A percentile compares a stretch with the other conserved stretches of the same genome.
Evolutionary conservation across 768 basidiomycete species (phyloP).

Genomic region (Boletus sp.): DNA sequence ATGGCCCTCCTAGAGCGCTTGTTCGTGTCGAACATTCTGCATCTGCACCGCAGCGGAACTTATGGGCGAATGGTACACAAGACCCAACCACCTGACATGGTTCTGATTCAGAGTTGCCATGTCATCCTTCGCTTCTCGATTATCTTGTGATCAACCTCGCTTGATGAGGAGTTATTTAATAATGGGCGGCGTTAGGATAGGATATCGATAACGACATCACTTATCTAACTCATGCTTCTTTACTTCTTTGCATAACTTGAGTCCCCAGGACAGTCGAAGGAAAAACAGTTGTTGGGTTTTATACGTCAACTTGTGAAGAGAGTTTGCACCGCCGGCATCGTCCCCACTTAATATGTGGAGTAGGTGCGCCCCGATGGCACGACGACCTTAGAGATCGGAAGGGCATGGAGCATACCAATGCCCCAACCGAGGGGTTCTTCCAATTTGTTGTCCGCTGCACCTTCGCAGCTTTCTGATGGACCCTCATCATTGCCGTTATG

Average conservation of each 20-base stretch:
- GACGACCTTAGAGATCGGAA: slow-evolving; percentile 84
- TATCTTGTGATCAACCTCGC: slow-evolving; percentile 95
- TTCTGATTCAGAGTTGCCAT: background rate
- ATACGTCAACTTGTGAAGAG: slow-evolving; percentile 49
- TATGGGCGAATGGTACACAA: background rate
- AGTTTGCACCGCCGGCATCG: slow-evolving; percentile 91
- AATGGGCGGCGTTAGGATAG: slow-evolving; percentile 87
- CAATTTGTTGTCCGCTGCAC: slow-evolving; percentile 1
- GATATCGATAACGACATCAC: slow-evolving; percentile 94
- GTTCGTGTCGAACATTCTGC: background rate
- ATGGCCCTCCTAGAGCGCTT: slow-evolving; percentile 1
- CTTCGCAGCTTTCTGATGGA: slow-evolving; percentile 21
- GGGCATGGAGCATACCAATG: slow-evolving; percentile 69
- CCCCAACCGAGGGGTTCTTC: slow-evolving; percentile 5
- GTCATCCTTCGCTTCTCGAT: slow-evolving; percentile 42
- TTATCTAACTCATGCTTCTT: slow-evolving; percentile 52
- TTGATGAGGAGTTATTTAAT: slow-evolving; percentile 95
- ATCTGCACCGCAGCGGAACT: background rate
- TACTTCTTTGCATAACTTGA: background rate
- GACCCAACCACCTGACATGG: background rate
- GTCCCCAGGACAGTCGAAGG: background rate
- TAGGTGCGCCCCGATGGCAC: slow-evolving; percentile 81
- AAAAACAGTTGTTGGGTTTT: background rate
- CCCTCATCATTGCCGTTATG: slow-evolving; percentile 8
- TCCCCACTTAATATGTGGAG: slow-evolving; percentile 97